Evolutionary conservation across 1,284 basidiomycete genomes (phyloP).

Genomic region (Puccinia polysora): DNA sequence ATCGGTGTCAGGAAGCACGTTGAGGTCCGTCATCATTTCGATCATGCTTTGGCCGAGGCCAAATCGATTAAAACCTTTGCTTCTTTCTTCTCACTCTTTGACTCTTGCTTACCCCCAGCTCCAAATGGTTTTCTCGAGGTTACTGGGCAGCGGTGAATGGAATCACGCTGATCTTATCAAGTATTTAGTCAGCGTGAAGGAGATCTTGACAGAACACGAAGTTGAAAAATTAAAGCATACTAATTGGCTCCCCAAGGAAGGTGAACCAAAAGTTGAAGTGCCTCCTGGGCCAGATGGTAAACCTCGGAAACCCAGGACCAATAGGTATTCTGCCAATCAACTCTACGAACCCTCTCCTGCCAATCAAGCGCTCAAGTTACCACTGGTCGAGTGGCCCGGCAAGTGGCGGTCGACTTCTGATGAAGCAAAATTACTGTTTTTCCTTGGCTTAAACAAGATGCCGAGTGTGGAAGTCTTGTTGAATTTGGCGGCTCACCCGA

Average conservation of each 20-base stretch:
- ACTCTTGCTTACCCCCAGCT: slow-evolving; percentile 60
- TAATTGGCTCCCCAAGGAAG: slow-evolving; percentile 71
- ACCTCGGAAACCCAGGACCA: slow-evolving; percentile 56
- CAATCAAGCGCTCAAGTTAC: slow-evolving; percentile 70
- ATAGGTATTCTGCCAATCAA: slow-evolving; percentile 50
- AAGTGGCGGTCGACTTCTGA: slow-evolving; percentile 76
- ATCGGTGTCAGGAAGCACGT: slow-evolving; percentile 88
- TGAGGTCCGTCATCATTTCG: slow-evolving; percentile 54
- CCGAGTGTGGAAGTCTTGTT: slow-evolving; percentile 69
- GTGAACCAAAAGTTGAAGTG: slow-evolving; percentile 47
- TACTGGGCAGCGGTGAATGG: slow-evolving; percentile 55
- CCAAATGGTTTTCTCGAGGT: slow-evolving; percentile 55
- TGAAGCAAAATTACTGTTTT: slow-evolving; percentile 81
- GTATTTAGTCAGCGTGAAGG: slow-evolving; percentile 80
- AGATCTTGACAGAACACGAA: slow-evolving; percentile 66
- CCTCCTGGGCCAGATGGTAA: slow-evolving; percentile 59
- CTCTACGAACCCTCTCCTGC: slow-evolving; percentile 73
- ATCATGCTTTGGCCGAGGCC: not conserved
- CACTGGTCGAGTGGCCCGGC: slow-evolving; percentile 79
- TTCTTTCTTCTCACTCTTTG: slow-evolving; percentile 65
- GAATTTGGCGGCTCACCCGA: slow-evolving; percentile 61
- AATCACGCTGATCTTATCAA: slow-evolving; percentile 60
- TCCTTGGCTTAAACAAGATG: slow-evolving; percentile 68
- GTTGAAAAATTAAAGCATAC: slow-evolving; percentile 69
- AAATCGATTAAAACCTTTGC: slow-evolving; percentile 27